Base-by-base conservation (phyloP, 2,329 filamentous ascomycete genomes). In the Verticillium alfalfae region DNA sequence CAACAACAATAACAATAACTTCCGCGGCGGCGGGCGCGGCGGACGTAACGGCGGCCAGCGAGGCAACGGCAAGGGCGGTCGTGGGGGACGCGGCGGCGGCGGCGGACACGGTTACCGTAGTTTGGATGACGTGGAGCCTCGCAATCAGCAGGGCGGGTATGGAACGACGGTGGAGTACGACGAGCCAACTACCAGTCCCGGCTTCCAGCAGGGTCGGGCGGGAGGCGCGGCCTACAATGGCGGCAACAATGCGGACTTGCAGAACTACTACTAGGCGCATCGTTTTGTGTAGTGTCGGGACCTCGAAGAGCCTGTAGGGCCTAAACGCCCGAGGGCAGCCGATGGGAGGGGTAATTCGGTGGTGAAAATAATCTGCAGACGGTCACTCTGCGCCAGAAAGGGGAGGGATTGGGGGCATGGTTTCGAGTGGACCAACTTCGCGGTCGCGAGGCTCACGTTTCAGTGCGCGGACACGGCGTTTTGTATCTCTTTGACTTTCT, bases 121-220 rank as follows among this genome's bases (percentile, higher is more conserved):
- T 2, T 79, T 91, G 2, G 89, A 91, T 70, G 89, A 92, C 67
- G 79, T 87, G 34, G 82, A 81, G 34, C 75, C 77, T 54, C 77
- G 77, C 57, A 79, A 81, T 55, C 76, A 76, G 63, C 77, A 79
- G 39, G 75, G 75, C 36, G 78, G 76, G 10, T 77, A 75, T 56
- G 73, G 73, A 10, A 70, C 74, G 63, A 71, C 73, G 39, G 76
- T 81, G n/a, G 78, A 78, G 52, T 84, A 83, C 64, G 80, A 82
- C 57, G 81, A 83, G 57, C 57, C 57, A 2, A 34, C 57, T 15
- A 34, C 22, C 3, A 34, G 34, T 18, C 34, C 15, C 5, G 31
- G 15, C 31, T 38, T 38, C 55, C 31, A 49, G 58, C 57, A 57
- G 66, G 60, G 15, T 13, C 10, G 38, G 38, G 15, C 13, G n/a